A percentile compares a stretch with the other conserved stretches of the same genome.
phyloP scores from a whole-genome alignment of 768 basidiomycete species.

The Lactarius akahatsu region DNA sequence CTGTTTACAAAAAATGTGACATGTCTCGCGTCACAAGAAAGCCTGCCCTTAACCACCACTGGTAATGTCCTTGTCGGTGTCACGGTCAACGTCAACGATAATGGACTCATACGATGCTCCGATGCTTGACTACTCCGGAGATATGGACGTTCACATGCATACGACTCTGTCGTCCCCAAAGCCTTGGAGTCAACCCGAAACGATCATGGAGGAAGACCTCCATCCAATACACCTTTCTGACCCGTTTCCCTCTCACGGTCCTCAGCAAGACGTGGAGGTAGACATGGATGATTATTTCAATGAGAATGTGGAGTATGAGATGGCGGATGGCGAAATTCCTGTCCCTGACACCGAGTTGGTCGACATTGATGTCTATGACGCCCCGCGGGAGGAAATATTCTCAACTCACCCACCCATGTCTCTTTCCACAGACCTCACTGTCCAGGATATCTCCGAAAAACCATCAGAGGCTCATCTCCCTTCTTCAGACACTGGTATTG shows the following conservation, averaged over 20 bases:
- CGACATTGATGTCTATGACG: slow-evolving; percentile 29
- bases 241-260: slow-evolving; percentile 17
- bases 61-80: slow-evolving; percentile 1
- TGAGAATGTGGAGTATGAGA: slow-evolving; percentile 29
- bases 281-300: slow-evolving; percentile 30
- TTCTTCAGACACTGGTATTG: slow-evolving; percentile 50
- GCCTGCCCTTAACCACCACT: slow-evolving; percentile 11
- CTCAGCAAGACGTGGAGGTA: slow-evolving; percentile 29
- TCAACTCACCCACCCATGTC: slow-evolving; percentile 6
- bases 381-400: slow-evolving; percentile 22
- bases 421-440: slow-evolving; percentile 8
- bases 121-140: slow-evolving; percentile 29
- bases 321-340: slow-evolving; percentile 26
- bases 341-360: slow-evolving; percentile 25
- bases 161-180: slow-evolving; percentile 30
- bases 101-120: slow-evolving; percentile 30
- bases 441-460: slow-evolving; percentile 13
- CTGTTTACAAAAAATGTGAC: slow-evolving; percentile 7
- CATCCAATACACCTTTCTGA: slow-evolving; percentile 15
- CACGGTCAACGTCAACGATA: slow-evolving; percentile 23
- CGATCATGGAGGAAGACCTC: slow-evolving; percentile 30
- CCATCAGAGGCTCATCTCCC: slow-evolving; percentile 1
- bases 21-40: slow-evolving; percentile 2
- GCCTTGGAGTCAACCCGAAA: slow-evolving; percentile 27
- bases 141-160: slow-evolving; percentile 30